Base-by-base conservation (phyloP, 2,329 filamentous ascomycete genomes). In the Fusarium nygamai region DNA sequence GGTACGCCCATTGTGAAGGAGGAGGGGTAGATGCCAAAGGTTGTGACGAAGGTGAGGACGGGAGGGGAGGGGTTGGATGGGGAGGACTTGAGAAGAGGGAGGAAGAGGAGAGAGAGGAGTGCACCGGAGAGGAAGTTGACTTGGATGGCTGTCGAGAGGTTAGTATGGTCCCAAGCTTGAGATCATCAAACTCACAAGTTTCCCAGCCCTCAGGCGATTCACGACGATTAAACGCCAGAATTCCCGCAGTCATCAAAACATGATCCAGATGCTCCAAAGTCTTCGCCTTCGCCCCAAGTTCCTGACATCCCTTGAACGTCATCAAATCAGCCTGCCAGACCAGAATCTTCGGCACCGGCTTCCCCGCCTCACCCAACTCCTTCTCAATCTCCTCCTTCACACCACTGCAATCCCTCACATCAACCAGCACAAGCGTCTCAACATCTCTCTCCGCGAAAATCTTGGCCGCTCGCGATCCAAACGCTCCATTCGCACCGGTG, bases 201-300 rank as follows among this genome's bases (percentile, higher is more conserved):
- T 83, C 82, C 82, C 82, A 83, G 47, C 82, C 82, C 64, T 83
- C 82, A 11, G 82, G 81, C 13, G 82, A 83, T 60, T 80, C 78
- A 64, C 78, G 79, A 41, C 81, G 80, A 31, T 81, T 69, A 27
- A 83, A 83, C 27, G 82, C 71, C 7, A 83, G 74, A n/a, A 83
- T 82, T 1, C 82, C 82, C 14, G 82, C 82, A 1, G 82, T 82
- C 77, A 83, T 74, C 68, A 83, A 69, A 22, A 80, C 82, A 69
- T 83, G 82, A 36, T 83, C 82, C 6, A 83, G 74, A 34, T 74
- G 62, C 67, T 79, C 66, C 31, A 83, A 27, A 22, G 76, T 69
- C 10, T 67, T 68, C 5, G 80, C 80, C 66, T 77, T 79, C 31
- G 64, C 74, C 10, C 78, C 80, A 8, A 83, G 61, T 19, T 79